Evolutionary conservation across 1,139 yeast species (phyloP).

Genomic region (Geotrichum restrictum): DNA sequence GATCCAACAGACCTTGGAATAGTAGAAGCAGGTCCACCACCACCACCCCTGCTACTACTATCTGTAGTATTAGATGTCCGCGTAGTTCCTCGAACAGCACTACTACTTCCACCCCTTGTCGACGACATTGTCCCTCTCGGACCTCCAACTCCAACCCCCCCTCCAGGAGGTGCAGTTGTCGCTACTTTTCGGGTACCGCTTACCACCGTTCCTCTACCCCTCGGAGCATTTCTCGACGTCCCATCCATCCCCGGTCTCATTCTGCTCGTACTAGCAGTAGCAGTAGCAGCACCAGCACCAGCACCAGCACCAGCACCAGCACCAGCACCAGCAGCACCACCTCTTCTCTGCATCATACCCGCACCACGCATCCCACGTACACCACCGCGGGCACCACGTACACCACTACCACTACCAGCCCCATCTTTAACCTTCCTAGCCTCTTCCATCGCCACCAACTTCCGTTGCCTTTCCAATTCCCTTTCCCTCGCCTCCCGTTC

Average conservation of each 20-base stretch:
- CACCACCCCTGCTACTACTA: conserved; percentile 1
- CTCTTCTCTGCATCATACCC: background rate
- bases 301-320: too few relatives aligned
- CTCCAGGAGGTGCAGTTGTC: background rate
- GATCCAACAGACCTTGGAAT: conserved; percentile 15
- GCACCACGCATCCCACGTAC: too few relatives aligned
- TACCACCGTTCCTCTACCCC: background rate
- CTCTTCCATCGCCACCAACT: conserved; percentile 18
- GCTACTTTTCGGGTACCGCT: too few relatives aligned
- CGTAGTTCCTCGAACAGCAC: background rate
- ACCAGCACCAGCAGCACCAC: background rate
- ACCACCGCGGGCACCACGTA: background rate
- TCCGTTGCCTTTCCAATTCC: conserved; percentile 23
- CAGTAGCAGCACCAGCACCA: too few relatives aligned
- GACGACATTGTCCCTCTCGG: background rate
- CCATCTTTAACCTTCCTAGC: conserved; percentile 7
- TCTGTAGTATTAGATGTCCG: background rate
- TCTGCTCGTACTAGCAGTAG: too few relatives aligned
- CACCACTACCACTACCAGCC: background rate
- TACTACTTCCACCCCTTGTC: background rate
- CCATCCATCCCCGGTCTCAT: too few relatives aligned
- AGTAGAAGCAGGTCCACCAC: conserved; percentile 2
- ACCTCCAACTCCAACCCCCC: background rate
- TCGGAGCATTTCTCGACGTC: conserved; percentile 1
- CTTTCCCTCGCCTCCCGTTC: conserved; percentile 26